A percentile compares a stretch with the other conserved stretches of the same genome.
These are phyloP conservation scores for Hymenoscyphus occultus DNA, from an alignment of 2,329 filamentous ascomycete genomes.

Conservation along the genomic window DNA sequence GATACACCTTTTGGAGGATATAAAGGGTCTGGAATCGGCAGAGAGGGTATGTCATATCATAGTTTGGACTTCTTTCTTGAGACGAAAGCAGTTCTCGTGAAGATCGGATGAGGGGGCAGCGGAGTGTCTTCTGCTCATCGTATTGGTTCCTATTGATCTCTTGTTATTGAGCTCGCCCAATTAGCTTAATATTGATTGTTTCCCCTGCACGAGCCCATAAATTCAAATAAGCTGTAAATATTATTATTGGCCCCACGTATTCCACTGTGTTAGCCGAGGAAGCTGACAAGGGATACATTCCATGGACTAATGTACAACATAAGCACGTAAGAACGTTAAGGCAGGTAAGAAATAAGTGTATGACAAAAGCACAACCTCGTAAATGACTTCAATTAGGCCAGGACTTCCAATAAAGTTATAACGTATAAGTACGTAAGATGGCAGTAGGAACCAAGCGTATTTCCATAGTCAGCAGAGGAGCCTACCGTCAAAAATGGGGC, in stretches of 20 bases:
- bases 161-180: neutral
- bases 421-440: neutral
- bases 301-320: neutral
- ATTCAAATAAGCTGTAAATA: too few relatives aligned
- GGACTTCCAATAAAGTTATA: neutral
- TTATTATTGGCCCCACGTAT: too few relatives aligned
- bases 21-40: constrained; percentile 27
- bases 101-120: constrained; percentile 14
- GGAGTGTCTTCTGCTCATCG: neutral
- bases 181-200: too few relatives aligned
- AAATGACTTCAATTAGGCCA: neutral
- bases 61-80: constrained; percentile 30
- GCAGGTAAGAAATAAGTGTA: neutral
- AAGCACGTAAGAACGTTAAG: neutral
- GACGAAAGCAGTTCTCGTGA: constrained; percentile 29
- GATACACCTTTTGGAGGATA: constrained; percentile 32
- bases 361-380: neutral
- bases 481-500: neutral
- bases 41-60: constrained; percentile 24
- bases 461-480: neutral
- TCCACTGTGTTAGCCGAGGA: too few relatives aligned
- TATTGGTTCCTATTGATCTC: neutral
- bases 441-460: neutral
- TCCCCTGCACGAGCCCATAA: too few relatives aligned
- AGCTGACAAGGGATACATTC: too few relatives aligned